Evolutionary conservation across 306 rosid species (phyloP), one percentile per base, ranked within the genome.

Genomic region (Oemleria cerasiformis): DNA sequence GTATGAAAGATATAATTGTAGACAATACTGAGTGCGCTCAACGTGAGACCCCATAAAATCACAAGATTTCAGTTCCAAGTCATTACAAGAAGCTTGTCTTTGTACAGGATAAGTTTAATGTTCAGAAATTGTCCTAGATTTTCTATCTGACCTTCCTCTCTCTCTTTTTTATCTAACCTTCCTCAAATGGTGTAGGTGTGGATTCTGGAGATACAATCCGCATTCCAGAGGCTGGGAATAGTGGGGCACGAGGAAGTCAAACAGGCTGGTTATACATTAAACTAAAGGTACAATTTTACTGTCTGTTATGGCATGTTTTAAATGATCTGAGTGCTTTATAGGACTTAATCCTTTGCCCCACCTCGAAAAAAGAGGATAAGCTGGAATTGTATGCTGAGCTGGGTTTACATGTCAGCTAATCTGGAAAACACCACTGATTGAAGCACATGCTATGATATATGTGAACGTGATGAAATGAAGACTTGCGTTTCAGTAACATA

Each of bases 181-280:
- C 43, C 57, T 67, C 47, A 42, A 80, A 65, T 83, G 84, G 67
- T 45, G 40, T 71, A 94, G 99, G 99, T 36, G 92, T 94, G 77
- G 97, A 89, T 73, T 79, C 88, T 14, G 99, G 97, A 66, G 99
- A 94, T 81, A 88, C 96, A 70, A 91, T 94, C 77, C 90, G 92
- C 77, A 92, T 94, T 65, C 97, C 97, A 45, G 95, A 83, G 81
- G 99, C 88, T 78, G 99, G 99, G 73, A 86, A 84, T 87, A 80
- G 86, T 51, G 95, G 88, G 56, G 82, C 87, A 75, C 81, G 78
- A 75, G 88, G 92, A 75, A 88, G 83, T 62, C 92, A 73, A 41
- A 72, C 94, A 68, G 97, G 99, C 78, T 87, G 82, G 82, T 78
- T 94, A 63, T 79, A 83, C 78, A 91, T 94, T 68, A 89, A 86